Evolutionary conservation across 352 stramenopile genomes (phyloP).

Genomic region (Pilasporangium apinafurcum): DNA sequence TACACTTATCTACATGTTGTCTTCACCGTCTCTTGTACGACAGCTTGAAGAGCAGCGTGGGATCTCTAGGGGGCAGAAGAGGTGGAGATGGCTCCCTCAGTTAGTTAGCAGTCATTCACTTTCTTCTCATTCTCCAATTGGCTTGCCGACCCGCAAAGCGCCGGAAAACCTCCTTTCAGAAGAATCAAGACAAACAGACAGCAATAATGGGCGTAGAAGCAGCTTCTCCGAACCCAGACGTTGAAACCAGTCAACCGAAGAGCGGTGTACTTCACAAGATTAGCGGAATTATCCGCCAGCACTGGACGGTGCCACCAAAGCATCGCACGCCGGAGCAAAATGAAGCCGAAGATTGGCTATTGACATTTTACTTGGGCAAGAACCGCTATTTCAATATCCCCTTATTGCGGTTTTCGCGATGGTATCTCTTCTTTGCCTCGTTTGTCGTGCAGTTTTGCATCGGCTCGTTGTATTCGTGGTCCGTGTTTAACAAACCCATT

Average conservation of each 20-base stretch:
- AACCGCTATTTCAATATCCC: conserved; percentile 36
- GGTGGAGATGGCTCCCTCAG: not conserved
- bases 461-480: conserved; percentile 71
- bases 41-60: too few relatives aligned
- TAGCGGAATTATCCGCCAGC: conserved; percentile 16
- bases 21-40: not conserved
- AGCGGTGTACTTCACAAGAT: conserved; percentile 20
- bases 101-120: not conserved
- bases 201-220: conserved; percentile 13
- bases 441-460: conserved; percentile 73
- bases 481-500: conserved; percentile 69
- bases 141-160: not conserved
- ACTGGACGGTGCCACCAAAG: conserved; percentile 48
- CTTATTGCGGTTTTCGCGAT: conserved; percentile 47
- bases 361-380: conserved; percentile 45
- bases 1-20: not conserved
- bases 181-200: too few relatives aligned
- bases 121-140: conserved; percentile 15
- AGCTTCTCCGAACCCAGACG: conserved; percentile 3
- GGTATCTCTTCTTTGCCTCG: conserved; percentile 56
- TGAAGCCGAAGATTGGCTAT: conserved; percentile 41
- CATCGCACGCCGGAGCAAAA: conserved; percentile 35
- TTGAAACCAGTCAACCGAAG: conserved; percentile 11
- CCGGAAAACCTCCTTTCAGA: too few relatives aligned
- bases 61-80: too few relatives aligned